phyloP scores from a whole-genome alignment of 1,139 yeast genomes.

The Geotrichum bryndzae region DNA sequence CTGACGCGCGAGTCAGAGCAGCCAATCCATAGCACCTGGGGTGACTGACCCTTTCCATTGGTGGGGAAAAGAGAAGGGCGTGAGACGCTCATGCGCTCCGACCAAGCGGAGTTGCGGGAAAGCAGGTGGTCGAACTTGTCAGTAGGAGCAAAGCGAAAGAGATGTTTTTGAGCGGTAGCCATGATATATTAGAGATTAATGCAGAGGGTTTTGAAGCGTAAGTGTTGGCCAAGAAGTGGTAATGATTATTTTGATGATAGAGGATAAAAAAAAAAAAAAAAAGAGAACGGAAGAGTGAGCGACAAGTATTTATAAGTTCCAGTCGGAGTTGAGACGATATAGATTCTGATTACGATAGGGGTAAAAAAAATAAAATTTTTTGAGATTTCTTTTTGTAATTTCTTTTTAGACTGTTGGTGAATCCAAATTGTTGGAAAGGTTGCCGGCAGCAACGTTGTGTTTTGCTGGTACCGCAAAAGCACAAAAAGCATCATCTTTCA shows the following conservation, averaged over 20 bases:
- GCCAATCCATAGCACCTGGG: constrained; percentile 93
- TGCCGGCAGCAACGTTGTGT: not conserved
- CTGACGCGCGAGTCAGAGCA: constrained; percentile 92
- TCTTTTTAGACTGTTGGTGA: not conserved
- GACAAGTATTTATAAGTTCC: not conserved
- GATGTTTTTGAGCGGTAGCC: constrained; percentile 15
- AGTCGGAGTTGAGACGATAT: not conserved
- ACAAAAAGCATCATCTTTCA: not conserved
- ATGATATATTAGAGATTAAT: not conserved
- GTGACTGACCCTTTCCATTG: constrained; percentile 71
- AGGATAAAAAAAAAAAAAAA: not conserved
- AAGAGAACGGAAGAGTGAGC: not conserved
- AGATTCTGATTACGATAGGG: not conserved
- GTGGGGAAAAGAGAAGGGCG: constrained; percentile 7
- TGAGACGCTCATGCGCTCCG: constrained; percentile 45
- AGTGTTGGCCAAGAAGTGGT: not conserved
- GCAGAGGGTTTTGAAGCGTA: not conserved
- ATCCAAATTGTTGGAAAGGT: not conserved
- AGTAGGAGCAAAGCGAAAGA: constrained; percentile 29
- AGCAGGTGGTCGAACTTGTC: constrained; percentile 52
- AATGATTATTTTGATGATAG: not conserved
- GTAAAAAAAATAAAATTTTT: not conserved
- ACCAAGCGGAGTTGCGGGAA: constrained; percentile 61
- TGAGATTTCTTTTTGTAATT: not conserved
- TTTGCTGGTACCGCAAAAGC: not conserved